Conservation (phyloP, 2,329 filamentous ascomycete genomes). For the Sclerotinia glacialis region DNA sequence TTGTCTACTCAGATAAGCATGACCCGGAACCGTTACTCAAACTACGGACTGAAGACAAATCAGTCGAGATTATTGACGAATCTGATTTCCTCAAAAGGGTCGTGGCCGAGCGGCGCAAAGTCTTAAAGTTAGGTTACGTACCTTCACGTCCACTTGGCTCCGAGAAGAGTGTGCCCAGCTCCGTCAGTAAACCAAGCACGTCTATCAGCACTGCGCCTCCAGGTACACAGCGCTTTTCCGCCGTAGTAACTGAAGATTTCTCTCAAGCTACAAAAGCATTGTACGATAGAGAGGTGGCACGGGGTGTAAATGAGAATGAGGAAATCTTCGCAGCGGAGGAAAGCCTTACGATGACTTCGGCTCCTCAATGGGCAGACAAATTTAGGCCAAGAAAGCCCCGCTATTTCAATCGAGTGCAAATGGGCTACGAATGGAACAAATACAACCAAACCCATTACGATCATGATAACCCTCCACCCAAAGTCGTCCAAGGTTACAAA, state of each 20-base stretch:
- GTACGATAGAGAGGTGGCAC: conserved; percentile 89
- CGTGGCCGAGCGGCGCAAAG: conserved; percentile 56
- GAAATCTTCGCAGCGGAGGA: conserved; percentile 94
- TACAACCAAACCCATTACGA: conserved; percentile 99
- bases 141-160: conserved; percentile 50
- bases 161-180: conserved; percentile 39
- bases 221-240: conserved; percentile 66
- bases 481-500: conserved; percentile 98
- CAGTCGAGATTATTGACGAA: conserved; percentile 56
- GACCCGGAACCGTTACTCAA: conserved; percentile 68
- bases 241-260: conserved; percentile 71
- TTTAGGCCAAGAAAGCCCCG: conserved; percentile 87
- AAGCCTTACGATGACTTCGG: conserved; percentile 60
- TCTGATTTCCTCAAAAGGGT: conserved; percentile 56
- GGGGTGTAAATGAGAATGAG: conserved; percentile 88
- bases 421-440: conserved; percentile 99
- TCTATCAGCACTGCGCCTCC: conserved; percentile 47
- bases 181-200: conserved; percentile 39
- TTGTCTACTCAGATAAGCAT: conserved; percentile 46
- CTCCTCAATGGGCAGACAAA: conserved; percentile 78
- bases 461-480: conserved; percentile 94
- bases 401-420: conserved; percentile 97
- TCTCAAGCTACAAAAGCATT: conserved; percentile 83
- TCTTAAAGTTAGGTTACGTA: conserved; percentile 65
- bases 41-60: conserved; percentile 61